These are phyloP conservation scores for Sphaerostilbella broomeana DNA, from an alignment of 2,329 filamentous ascomycete genomes.

Conservation along the genomic window DNA sequence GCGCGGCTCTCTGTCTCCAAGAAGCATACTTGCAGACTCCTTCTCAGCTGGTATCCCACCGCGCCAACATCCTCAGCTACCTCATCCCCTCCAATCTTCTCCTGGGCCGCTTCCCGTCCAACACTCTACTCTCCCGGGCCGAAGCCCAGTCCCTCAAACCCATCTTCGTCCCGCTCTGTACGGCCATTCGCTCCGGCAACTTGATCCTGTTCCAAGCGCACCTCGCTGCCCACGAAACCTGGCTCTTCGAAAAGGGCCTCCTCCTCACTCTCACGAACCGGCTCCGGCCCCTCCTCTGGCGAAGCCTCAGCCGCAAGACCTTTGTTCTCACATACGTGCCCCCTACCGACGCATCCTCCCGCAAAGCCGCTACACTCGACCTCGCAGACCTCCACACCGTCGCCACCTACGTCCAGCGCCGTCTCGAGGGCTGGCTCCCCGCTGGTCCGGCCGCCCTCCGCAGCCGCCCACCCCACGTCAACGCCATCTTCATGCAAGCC, in stretches of 20 bases:
- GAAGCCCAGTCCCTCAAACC: constrained; percentile 52
- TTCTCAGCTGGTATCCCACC: constrained; percentile 59
- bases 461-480: constrained; percentile 37
- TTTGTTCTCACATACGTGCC: constrained; percentile 75
- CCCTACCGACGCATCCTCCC: constrained; percentile 47
- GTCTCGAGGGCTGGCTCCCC: constrained; percentile 52
- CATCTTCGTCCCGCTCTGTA: constrained; percentile 67
- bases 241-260: constrained; percentile 70
- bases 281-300: constrained; percentile 77
- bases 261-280: constrained; percentile 70
- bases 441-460: constrained; percentile 27
- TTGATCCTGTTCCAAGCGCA: constrained; percentile 66
- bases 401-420: constrained; percentile 58
- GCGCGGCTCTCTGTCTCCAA: constrained; percentile 68
- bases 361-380: constrained; percentile 67
- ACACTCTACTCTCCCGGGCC: constrained; percentile 57
- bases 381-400: constrained; percentile 60
- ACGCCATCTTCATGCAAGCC: constrained; percentile 45
- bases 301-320: constrained; percentile 68
- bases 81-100: constrained; percentile 78
- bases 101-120: constrained; percentile 73
- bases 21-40: constrained; percentile 69
- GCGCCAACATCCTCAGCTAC: constrained; percentile 73
- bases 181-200: constrained; percentile 66
- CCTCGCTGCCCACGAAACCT: constrained; percentile 57